A percentile compares a stretch with the other conserved stretches of the same genome.
phyloP scores from a whole-genome alignment of 768 basidiomycete genomes.

The Boletales sp. region DNA sequence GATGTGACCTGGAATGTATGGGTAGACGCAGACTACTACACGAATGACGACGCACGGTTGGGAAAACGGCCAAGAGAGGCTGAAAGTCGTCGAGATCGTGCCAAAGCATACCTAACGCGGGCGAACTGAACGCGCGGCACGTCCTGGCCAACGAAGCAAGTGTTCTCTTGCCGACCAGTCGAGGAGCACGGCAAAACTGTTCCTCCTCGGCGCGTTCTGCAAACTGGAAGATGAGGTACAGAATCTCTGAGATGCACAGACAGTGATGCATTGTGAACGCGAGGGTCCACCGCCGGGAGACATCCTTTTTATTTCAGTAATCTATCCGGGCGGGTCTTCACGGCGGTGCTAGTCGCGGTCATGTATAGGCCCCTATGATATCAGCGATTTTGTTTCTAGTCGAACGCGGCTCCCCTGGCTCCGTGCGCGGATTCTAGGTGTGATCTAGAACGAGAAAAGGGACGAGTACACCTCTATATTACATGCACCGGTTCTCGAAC shows the following conservation, averaged over 20 bases:
- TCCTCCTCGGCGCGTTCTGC: slow-evolving; percentile 1
- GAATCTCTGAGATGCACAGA: slow-evolving; percentile 11
- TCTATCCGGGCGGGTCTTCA: neutral
- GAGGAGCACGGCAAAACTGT: neutral
- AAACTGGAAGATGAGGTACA: slow-evolving; percentile 4
- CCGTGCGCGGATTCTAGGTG: too few relatives aligned
- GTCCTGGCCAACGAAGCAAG: slow-evolving; percentile 11
- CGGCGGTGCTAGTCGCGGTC: too few relatives aligned
- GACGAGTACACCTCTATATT: too few relatives aligned
- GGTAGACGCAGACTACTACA: neutral
- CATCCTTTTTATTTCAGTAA: neutral
- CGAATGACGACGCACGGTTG: slow-evolving; percentile 1
- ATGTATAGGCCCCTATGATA: too few relatives aligned
- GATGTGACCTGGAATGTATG: neutral
- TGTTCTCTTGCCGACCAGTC: neutral
- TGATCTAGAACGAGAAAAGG: too few relatives aligned
- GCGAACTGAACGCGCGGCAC: slow-evolving; percentile 12
- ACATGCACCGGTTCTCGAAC: too few relatives aligned
- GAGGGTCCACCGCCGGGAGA: neutral
- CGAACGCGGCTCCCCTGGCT: too few relatives aligned
- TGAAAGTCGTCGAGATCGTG: slow-evolving; percentile 5
- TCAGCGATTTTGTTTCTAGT: too few relatives aligned
- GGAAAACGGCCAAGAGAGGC: slow-evolving; percentile 9
- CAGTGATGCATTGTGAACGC: slow-evolving; percentile 37
- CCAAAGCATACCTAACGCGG: slow-evolving; percentile 14